These are phyloP conservation scores for Syncephalastrum racemosum DNA, from an alignment of 371 early-diverging fungal genomes.

Conservation along the genomic window DNA sequence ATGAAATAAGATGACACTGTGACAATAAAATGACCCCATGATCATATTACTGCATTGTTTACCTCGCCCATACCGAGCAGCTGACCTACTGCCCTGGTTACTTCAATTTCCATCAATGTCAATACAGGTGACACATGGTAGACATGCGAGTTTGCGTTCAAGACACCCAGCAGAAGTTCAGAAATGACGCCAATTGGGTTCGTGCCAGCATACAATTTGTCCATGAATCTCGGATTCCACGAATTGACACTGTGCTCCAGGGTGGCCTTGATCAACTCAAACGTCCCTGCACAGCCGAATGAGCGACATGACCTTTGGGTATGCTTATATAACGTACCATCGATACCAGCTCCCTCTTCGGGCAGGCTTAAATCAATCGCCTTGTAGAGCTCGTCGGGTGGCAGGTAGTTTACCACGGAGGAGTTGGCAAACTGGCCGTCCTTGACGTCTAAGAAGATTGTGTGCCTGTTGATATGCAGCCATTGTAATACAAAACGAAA, in stretches of 20 bases:
- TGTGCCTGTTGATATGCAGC: not conserved
- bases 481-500: conserved; percentile 5
- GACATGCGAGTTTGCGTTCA: conserved; percentile 85
- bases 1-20: not conserved
- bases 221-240: conserved; percentile 83
- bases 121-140: conserved; percentile 78
- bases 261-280: conserved; percentile 54
- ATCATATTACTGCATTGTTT: no score
- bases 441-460: conserved; percentile 33
- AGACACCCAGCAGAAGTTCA: conserved; percentile 72
- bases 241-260: conserved; percentile 60
- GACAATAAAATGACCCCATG: conserved; percentile 1
- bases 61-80: conserved; percentile 61
- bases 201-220: conserved; percentile 83
- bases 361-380: conserved; percentile 55
- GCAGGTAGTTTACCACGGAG: conserved; percentile 46
- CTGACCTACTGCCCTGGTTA: conserved; percentile 56
- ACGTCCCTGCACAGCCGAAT: conserved; percentile 36
- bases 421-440: conserved; percentile 40
- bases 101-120: conserved; percentile 72
- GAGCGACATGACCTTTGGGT: not conserved
- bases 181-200: conserved; percentile 79
- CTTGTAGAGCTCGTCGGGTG: conserved; percentile 54
- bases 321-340: conserved; percentile 35
- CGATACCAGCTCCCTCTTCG: conserved; percentile 46